phyloP scores from a whole-genome alignment of 31 red algal genomes.

The Asparagopsis taxiformis region DNA sequence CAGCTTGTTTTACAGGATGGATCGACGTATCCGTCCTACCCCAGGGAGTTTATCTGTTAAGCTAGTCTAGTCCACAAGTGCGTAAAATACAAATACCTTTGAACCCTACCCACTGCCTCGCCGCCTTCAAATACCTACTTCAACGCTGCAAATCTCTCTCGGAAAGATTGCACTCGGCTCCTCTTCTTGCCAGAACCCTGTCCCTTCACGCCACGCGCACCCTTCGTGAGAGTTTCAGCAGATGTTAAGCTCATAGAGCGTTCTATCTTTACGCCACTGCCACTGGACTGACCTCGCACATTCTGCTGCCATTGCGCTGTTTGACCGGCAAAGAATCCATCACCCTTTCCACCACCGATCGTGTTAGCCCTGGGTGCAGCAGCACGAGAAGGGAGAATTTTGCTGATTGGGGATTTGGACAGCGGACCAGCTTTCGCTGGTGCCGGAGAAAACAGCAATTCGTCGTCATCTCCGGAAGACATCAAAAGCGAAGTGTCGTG shows the following conservation, averaged over 20 bases:
- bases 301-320: slow-evolving; percentile 69
- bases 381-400: slow-evolving; percentile 8
- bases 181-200: too few species aligned
- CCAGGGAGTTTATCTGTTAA: too few species aligned
- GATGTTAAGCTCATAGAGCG: too few species aligned
- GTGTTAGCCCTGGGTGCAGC: background rate
- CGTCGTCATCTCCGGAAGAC: too few species aligned
- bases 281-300: slow-evolving; percentile 16
- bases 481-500: too few species aligned
- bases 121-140: background rate
- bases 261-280: background rate
- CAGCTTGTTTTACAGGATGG: too few species aligned
- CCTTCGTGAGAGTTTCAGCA: slow-evolving; percentile 10
- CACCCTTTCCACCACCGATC: slow-evolving; percentile 13
- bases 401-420: too few species aligned
- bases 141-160: slow-evolving; percentile 30
- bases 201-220: too few species aligned
- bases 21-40: too few species aligned
- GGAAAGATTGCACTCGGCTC: slow-evolving; percentile 27
- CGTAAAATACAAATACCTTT: background rate
- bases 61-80: too few species aligned
- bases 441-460: too few species aligned
- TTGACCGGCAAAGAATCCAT: slow-evolving; percentile 64
- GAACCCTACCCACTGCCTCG: background rate
- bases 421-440: too few species aligned